phyloP scores from a whole-genome alignment of 202 grass and related monocot genomes.

The Cymbopogon flexuosus region DNA sequence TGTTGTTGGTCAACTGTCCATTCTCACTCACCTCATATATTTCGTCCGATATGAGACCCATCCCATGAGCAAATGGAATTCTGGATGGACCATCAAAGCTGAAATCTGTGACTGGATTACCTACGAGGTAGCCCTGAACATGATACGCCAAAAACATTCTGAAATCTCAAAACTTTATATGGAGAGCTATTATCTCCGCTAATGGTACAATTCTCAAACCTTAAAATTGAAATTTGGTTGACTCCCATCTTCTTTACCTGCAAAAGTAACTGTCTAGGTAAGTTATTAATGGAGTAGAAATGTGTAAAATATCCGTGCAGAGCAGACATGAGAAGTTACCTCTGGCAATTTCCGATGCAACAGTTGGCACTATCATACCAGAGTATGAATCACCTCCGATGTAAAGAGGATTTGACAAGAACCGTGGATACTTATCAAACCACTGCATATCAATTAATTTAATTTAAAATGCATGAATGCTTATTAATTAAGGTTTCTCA shows the following conservation, averaged over 20 bases:
- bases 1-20: not conserved
- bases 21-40: slow-evolving; percentile 54
- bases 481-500: not conserved
- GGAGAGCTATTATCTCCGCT: not conserved
- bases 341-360: slow-evolving; percentile 42
- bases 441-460: slow-evolving; percentile 33
- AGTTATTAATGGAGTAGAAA: not conserved
- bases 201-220: slow-evolving; percentile 36
- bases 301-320: not conserved
- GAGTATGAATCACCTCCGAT: slow-evolving; percentile 62
- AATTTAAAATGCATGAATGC: not conserved
- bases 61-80: slow-evolving; percentile 57
- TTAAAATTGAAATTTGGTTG: slow-evolving; percentile 48
- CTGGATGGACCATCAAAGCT: slow-evolving; percentile 18
- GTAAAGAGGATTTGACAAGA: slow-evolving; percentile 51
- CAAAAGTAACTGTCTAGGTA: not conserved
- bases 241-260: slow-evolving; percentile 41
- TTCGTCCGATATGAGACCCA: slow-evolving; percentile 65
- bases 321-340: slow-evolving; percentile 20
- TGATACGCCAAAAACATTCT: not conserved
- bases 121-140: slow-evolving; percentile 57
- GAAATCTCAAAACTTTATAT: not conserved
- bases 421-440: slow-evolving; percentile 43
- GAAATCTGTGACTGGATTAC: slow-evolving; percentile 45
- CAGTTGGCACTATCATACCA: slow-evolving; percentile 48